Base-by-base conservation (phyloP, 352 stramenopile genomes). In the Globisporangium mamillatum region DNA sequence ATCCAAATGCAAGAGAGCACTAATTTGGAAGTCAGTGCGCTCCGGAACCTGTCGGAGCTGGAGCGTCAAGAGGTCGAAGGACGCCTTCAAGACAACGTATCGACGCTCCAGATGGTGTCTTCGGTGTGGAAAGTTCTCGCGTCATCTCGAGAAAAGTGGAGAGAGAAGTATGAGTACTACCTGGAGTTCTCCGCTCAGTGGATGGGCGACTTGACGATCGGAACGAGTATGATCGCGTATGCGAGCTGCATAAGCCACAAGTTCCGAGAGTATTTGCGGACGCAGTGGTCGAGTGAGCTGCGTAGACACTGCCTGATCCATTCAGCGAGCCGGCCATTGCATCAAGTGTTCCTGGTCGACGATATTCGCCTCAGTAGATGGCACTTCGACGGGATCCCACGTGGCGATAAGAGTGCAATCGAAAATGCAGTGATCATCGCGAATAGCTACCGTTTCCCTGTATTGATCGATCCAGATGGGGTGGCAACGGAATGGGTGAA, bases 201-300 rank as follows among this genome's bases (percentile, higher is more conserved):
- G 66, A 75, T 81, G 60, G 86, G 80, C 3, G 84, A 94, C 20
- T 66, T 92, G 25, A 72, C 93, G n/a, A 60, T 94, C 6, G 77
- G 74, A 2, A 92, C 86, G 25, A 81, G 81, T 0, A 63, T 73
- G 0, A 63, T 90, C 10, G 74, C 70, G 0, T 94, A 94, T 50
- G 72, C 77, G 6, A 77, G 79, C 7, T 74, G 65, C 5, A 12
- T 79, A 3, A 78, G 63, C 0, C n/a, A 27, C 6, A n/a, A 24
- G 1, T 67, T 69, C 2, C 70, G 75, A 1, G 14, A 18, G 0
- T 55, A 69, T n/a, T 70, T 89, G 4, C 67, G 80, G 0, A 16
- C 50, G 7, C 53, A 79, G 14, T 94, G 82, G 86, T 78, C 67
- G 0, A 44, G 77, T 2, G 68, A 65, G 3, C 58, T 93, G 1